Evolutionary conservation across 1,284 basidiomycete genomes (phyloP), one percentile per base, ranked within the genome.

Genomic region (Heterobasidion occidentale): DNA sequence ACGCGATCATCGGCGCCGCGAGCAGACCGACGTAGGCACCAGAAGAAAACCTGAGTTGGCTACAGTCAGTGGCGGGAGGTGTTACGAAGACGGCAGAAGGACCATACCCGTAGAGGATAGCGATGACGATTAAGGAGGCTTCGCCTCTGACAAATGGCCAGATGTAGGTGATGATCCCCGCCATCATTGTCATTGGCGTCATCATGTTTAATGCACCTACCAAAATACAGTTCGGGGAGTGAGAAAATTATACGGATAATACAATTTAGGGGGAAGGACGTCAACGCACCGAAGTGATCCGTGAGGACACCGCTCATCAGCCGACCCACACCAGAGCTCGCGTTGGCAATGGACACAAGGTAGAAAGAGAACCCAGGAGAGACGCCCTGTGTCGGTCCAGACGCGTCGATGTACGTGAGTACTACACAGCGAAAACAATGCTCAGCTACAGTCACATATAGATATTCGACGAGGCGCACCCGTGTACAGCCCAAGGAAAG

Each of bases 401-500:
- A 74, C 46, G 75, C 63, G 38, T 78, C 72, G 56, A 82, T 73
- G 60, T 79, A 83, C 0, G 74, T 80, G 54, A 80, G 65, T 11
- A 75, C 78, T 79, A 64, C 45, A 8, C 17, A 45, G 36, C 17
- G 27, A 11, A 36, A 33, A 17, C 12, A 19, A 3, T 36, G 7
- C 1, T 6, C 4, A 17, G 14, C 45, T 62, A 27, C 36, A 67
- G 34, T 9, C 42, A 45, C 9, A 27, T 27, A 1, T 45, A 14
- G 51, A 1, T 2, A 19, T n/a, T 52, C 15, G 17, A 5, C 2
- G 14, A n/a, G 27, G 38, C 33, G 8, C 56, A 80, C 81, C 74
- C 2, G 83, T 86, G 63, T 82, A 87, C 17, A 86, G 64, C 9
- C 85, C 85, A 8, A 87, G 70, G 67, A 81, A 86, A 1, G 71